A percentile compares a stretch with the other conserved stretches of the same genome.
Evolutionary conservation across 306 rosid species (phyloP).

Genomic region (Nissolia schottii): DNA sequence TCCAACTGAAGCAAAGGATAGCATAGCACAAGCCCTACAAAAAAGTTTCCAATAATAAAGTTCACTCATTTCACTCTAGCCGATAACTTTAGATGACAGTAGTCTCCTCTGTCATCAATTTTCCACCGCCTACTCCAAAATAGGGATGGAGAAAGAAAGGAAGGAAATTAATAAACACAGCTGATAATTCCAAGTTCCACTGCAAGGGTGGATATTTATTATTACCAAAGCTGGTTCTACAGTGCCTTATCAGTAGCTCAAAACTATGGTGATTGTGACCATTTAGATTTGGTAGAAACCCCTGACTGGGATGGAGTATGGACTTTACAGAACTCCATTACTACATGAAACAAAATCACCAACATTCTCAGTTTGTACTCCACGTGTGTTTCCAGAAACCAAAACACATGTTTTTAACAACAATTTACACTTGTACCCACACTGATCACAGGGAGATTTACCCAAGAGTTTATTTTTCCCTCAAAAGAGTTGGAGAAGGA

Average conservation of each 20-base stretch:
- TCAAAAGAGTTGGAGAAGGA: not conserved
- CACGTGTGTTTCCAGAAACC: not conserved
- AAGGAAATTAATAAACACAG: not conserved
- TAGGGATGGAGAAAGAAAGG: not conserved
- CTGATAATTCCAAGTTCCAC: not conserved
- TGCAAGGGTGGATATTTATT: not conserved
- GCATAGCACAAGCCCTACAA: not conserved
- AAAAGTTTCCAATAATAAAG: not conserved
- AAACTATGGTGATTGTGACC: not conserved
- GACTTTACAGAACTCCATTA: not conserved
- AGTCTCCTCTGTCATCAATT: slow-evolving; percentile 2
- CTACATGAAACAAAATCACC: not conserved
- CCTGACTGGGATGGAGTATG: no score
- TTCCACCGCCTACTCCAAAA: not conserved
- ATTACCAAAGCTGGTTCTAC: not conserved
- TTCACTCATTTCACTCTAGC: not conserved
- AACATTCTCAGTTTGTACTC: not conserved
- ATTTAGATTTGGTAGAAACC: not conserved
- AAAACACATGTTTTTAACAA: not conserved
- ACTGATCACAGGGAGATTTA: not conserved
- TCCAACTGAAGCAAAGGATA: slow-evolving; percentile 9
- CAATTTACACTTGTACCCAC: not conserved
- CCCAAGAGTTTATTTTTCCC: not conserved
- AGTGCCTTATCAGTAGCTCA: not conserved
- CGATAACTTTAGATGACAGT: not conserved